Conservation (phyloP, 306 rosid genomes). For the Canavalia ensiformis region DNA sequence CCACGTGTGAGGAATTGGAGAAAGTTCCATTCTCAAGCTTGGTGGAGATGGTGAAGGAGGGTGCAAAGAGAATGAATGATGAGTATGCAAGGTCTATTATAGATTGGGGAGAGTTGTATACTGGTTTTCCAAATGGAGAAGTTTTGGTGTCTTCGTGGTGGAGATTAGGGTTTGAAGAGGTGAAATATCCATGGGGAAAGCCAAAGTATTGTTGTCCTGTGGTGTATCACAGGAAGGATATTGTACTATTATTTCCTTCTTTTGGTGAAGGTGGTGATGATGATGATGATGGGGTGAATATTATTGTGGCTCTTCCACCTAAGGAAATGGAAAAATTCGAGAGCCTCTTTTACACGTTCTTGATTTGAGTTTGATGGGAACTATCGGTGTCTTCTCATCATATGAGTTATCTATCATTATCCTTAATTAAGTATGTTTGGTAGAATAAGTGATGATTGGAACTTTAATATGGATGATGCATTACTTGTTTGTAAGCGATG, state of each 20-base stretch:
- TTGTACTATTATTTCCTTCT: constrained; percentile 72
- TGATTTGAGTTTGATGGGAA: constrained; percentile 1
- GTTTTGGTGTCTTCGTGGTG: constrained; percentile 87
- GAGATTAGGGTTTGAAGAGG: constrained; percentile 76
- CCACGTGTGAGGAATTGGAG: constrained; percentile 54
- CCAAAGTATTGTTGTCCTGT: constrained; percentile 79
- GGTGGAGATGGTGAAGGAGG: constrained; percentile 73
- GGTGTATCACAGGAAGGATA: constrained; percentile 68
- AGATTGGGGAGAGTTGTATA: constrained; percentile 76
- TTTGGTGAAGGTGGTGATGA: constrained; percentile 21
- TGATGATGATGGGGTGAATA: constrained; percentile 52
- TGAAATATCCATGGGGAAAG: constrained; percentile 87
- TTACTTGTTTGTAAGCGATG: no score
- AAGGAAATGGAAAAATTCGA: constrained; percentile 65
- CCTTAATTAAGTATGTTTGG: neutral
- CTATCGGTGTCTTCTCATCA: neutral
- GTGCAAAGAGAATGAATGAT: constrained; percentile 65
- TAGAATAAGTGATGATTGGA: neutral
- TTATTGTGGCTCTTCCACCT: constrained; percentile 69
- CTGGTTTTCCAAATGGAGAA: constrained; percentile 79
- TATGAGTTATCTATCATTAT: neutral
- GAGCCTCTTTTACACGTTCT: constrained; percentile 51
- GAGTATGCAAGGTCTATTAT: constrained; percentile 72
- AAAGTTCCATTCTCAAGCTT: constrained; percentile 49
- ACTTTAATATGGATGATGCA: no score